phyloP scores from a whole-genome alignment of 441 rosid species.

The Sinapis alba region DNA sequence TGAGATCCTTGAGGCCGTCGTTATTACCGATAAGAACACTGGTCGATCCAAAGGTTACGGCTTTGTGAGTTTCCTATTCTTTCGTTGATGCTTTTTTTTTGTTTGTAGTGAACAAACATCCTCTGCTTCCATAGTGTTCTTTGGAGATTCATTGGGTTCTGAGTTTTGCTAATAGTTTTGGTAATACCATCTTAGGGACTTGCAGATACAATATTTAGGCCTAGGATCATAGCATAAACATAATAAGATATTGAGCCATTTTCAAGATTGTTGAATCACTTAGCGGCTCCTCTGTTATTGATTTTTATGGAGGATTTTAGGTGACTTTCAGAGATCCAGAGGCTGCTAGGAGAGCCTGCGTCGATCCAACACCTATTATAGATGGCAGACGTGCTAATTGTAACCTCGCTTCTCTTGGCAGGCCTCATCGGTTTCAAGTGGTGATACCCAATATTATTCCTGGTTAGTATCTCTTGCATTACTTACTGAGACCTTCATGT shows the following conservation, averaged over 20 bases:
- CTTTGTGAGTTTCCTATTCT: conserved; percentile 72
- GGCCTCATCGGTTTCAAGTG: conserved; percentile 74
- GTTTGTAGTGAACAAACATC: conserved; percentile 9
- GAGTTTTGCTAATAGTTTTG: not conserved
- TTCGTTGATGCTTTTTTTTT: not conserved
- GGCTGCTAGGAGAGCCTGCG: conserved; percentile 94
- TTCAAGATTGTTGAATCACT: conserved; percentile 49
- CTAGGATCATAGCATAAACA: not conserved
- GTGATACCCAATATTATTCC: conserved; percentile 38
- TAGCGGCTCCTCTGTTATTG: conserved; percentile 42
- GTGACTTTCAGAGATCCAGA: conserved; percentile 97
- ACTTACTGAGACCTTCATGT: not conserved
- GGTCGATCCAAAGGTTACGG: conserved; percentile 99
- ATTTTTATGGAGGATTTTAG: conserved; percentile 80
- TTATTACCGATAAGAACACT: conserved; percentile 87
- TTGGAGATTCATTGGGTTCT: not conserved
- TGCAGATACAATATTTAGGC: not conserved
- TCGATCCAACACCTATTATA: conserved; percentile 78
- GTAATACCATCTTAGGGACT: conserved; percentile 1
- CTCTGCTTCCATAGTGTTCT: conserved; percentile 22
- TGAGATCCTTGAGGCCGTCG: conserved; percentile 91
- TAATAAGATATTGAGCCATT: not conserved
- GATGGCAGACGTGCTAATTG: conserved; percentile 97
- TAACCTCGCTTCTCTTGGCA: conserved; percentile 92
- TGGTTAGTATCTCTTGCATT: conserved; percentile 38